phyloP scores from a whole-genome alignment of 2,329 filamentous ascomycete species.

The Fusarium bactridioides region DNA sequence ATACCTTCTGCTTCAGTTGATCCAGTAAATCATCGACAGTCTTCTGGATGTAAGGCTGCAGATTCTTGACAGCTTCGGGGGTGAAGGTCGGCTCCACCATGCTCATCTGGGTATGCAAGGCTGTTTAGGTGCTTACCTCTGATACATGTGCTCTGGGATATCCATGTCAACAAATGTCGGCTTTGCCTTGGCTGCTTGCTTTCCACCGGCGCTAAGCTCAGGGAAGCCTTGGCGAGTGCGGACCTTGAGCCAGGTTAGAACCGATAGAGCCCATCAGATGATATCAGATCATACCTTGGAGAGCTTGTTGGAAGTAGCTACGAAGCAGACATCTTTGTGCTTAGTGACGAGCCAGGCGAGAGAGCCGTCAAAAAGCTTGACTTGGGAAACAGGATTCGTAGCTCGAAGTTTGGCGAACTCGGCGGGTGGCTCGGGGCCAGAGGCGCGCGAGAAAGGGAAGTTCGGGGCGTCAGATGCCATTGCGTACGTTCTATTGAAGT shows the following conservation, averaged over 20 bases:
- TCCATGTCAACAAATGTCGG: constrained; percentile 63
- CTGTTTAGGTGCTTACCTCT: constrained; percentile 44
- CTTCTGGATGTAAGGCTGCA: constrained; percentile 56
- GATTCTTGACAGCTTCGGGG: constrained; percentile 47
- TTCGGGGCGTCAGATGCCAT: constrained; percentile 10
- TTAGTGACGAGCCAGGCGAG: constrained; percentile 58
- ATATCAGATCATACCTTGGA: constrained; percentile 50
- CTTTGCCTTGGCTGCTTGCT: constrained; percentile 56
- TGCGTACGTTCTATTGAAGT: neutral
- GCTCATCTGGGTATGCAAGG: neutral
- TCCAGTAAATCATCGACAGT: constrained; percentile 55
- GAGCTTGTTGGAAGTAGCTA: constrained; percentile 54
- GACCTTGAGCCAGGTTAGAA: constrained; percentile 39
- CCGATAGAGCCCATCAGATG: rapidly evolving
- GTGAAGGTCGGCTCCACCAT: constrained; percentile 58
- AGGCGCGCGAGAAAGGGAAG: constrained; percentile 35
- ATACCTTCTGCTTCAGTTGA: constrained; percentile 47
- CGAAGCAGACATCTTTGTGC: constrained; percentile 55
- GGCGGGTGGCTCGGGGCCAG: constrained; percentile 48
- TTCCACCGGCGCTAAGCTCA: constrained; percentile 56
- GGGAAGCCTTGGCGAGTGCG: constrained; percentile 55
- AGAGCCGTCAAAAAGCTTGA: constrained; percentile 57
- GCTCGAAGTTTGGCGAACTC: constrained; percentile 55
- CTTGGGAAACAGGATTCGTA: constrained; percentile 53
- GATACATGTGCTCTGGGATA: constrained; percentile 55